These are phyloP conservation scores for Metarhizium sp. DNA, from an alignment of 2,329 filamentous ascomycete species.

Conservation along the genomic window DNA sequence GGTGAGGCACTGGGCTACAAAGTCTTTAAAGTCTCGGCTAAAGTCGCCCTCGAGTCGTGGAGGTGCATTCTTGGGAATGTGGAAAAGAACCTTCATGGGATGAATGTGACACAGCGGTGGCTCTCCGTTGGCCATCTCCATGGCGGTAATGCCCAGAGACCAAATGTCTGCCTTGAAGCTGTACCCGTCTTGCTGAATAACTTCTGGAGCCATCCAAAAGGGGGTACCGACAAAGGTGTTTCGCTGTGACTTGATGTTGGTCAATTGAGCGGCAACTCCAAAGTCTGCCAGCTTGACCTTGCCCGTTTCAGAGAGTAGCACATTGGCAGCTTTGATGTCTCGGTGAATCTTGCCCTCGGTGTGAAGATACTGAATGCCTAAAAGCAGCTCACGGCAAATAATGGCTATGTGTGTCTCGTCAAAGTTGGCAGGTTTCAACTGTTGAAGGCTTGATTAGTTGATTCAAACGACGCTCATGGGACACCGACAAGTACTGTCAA, in stretches of 20 bases:
- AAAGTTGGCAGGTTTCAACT: constrained; percentile 87
- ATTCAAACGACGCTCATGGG: background rate
- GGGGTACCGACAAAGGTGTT: constrained; percentile 97
- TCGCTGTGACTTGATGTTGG: constrained; percentile 93
- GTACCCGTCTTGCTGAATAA: constrained; percentile 75
- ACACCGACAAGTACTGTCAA: constrained; percentile 3
- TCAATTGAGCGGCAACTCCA: constrained; percentile 90
- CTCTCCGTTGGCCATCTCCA: constrained; percentile 81
- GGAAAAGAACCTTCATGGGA: constrained; percentile 88
- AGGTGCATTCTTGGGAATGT: constrained; percentile 81
- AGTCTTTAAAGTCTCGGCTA: constrained; percentile 88
- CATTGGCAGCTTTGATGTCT: constrained; percentile 94
- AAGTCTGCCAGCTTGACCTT: constrained; percentile 97
- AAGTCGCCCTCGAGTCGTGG: constrained; percentile 79
- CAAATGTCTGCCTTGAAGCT: constrained; percentile 92
- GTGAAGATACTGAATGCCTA: constrained; percentile 88
- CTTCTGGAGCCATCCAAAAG: constrained; percentile 95
- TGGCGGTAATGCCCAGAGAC: constrained; percentile 85
- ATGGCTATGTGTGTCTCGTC: constrained; percentile 87
- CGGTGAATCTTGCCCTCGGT: constrained; percentile 91
- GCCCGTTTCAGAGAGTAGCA: constrained; percentile 81
- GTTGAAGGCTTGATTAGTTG: constrained; percentile 20
- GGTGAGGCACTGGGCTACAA: constrained; percentile 79
- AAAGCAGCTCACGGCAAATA: constrained; percentile 82
- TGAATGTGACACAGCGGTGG: constrained; percentile 80